phyloP scores from a whole-genome alignment of 371 early-diverging fungal species.

The Aphelidium insulamus region DNA sequence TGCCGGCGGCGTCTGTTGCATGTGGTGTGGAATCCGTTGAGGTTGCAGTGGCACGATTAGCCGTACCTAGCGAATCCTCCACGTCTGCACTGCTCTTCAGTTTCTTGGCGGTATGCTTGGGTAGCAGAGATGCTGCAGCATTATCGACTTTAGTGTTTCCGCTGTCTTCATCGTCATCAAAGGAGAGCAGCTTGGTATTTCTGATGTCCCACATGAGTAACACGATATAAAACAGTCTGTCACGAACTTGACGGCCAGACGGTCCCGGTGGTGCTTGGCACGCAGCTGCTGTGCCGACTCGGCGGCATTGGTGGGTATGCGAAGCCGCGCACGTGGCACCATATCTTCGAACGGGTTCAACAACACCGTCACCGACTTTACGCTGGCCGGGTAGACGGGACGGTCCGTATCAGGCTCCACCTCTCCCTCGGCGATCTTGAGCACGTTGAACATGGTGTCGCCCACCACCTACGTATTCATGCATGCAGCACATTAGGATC shows the following conservation, averaged over 20 bases:
- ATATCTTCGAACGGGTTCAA: constrained; percentile 84
- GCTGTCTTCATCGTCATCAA: constrained; percentile 54
- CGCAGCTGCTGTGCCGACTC: constrained; percentile 28
- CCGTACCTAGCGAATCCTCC: no score
- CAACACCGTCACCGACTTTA: constrained; percentile 40
- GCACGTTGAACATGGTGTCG: constrained; percentile 68
- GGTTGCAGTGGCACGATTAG: no score
- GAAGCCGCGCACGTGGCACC: constrained; percentile 50
- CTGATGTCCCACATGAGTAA: constrained; percentile 9
- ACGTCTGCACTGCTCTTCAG: constrained; percentile 63
- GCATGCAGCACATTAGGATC: neutral
- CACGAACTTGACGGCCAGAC: neutral
- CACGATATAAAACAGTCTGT: neutral
- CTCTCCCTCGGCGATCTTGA: constrained; percentile 65
- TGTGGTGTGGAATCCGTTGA: constrained; percentile 12
- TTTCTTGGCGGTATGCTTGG: constrained; percentile 8
- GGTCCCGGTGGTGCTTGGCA: constrained; percentile 12
- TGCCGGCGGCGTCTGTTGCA: constrained; percentile 1
- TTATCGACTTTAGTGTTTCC: constrained; percentile 13
- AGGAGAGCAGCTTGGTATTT: constrained; percentile 57
- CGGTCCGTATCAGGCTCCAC: constrained; percentile 44
- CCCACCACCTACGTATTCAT: constrained; percentile 41
- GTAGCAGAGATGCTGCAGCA: no score
- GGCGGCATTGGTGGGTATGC: no score
- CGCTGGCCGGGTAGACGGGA: constrained; percentile 51